Evolutionary conservation across 164 flowering plant genomes (phyloP), one percentile per base, ranked within the genome.

Genomic region (Amborella trichopoda): DNA sequence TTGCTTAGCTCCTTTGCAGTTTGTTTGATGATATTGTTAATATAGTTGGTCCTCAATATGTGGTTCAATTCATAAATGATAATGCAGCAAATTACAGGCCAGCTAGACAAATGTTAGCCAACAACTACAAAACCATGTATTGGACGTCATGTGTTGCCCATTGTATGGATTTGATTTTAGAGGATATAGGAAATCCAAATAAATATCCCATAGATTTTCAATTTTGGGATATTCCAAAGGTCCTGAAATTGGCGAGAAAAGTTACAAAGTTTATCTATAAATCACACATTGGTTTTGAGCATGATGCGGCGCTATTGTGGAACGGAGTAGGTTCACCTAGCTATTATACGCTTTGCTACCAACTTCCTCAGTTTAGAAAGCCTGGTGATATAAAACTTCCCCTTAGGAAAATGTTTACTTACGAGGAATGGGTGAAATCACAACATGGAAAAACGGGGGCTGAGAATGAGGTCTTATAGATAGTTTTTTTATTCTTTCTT

Each of bases 81-180:
- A 50, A 55, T 55, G 44, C 57, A 3, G 44, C 61, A 12, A 48
- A 27, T 46, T 68, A 51, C 44, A 65, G 56, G 43, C 50, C 54
- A 40, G 78, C 71, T 1, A 74, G 75, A 23, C 68, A 66, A 33
- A 40, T 56, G 38, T 48, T 74, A 25, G 25, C 40, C 38, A 48
- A 53, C 6, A 65, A 50, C 26, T 55, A 54, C 41, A 55, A 45
- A 32, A 59, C 67, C 48, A 53, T 69, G 36, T 74, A 56, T 50
- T 71, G 75, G 70, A 60, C 67, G 41, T 52, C 70, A 2, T 69
- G 77, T 69, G 75, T 62, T 6, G 63, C 59, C 16, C 74, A 77
- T 28, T 70, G 76, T 53, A 59, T 75, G 28, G 71, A 72, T 33
- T 43, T 68, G 18, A 71, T 77, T 63, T 59, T 77, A 11, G 68